Percentiles rank a stretch among this genome's conserved stretches.
Evolutionary conservation across 2,329 filamentous ascomycete genomes (phyloP).

Genomic region (Sarocladiaceae sp.): DNA sequence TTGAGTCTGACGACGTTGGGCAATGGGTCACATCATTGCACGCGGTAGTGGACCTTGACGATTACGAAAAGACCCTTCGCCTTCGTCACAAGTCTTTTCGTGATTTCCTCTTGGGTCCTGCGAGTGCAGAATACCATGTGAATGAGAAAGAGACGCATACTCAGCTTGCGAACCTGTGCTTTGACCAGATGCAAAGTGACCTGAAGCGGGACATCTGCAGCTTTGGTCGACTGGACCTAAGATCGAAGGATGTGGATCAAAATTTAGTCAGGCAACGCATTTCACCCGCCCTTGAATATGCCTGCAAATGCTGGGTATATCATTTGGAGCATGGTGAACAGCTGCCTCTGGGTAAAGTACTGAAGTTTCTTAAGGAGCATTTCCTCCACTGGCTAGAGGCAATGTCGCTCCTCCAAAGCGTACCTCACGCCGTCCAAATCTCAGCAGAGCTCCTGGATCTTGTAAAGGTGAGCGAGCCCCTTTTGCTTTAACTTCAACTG

Average conservation of each 20-base stretch:
- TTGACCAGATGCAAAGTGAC: background rate
- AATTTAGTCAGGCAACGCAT: background rate
- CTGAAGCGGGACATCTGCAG: background rate
- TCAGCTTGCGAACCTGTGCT: background rate
- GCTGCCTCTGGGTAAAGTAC: background rate
- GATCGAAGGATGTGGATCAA: background rate
- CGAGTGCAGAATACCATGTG: background rate
- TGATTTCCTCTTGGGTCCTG: background rate
- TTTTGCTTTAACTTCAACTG: background rate
- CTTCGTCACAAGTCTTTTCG: background rate
- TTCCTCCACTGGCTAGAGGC: background rate
- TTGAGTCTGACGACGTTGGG: background rate
- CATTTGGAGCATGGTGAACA: background rate
- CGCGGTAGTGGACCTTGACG: background rate
- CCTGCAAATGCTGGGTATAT: background rate
- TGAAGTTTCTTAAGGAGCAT: background rate
- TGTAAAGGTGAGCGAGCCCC: background rate
- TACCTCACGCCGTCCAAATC: background rate
- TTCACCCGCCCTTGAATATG: background rate
- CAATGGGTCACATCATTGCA: background rate
- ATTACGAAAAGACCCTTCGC: background rate
- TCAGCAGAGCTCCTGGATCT: background rate
- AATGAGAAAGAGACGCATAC: background rate
- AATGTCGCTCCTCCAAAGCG: background rate
- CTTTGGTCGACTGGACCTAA: background rate